These are phyloP conservation scores for Echium plantagineum DNA, from an alignment of 257 asterid genomes.

Conservation along the genomic window DNA sequence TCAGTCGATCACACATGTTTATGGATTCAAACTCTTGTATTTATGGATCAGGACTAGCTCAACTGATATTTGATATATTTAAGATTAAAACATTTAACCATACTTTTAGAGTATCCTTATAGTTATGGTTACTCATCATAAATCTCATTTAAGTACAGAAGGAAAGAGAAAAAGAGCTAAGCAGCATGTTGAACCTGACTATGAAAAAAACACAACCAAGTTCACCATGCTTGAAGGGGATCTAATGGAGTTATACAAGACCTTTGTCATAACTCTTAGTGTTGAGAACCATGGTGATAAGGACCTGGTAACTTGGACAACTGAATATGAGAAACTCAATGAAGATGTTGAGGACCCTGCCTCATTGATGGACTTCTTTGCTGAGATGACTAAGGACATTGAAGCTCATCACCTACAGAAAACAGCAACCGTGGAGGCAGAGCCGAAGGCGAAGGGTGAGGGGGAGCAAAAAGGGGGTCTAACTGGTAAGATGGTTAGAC, in stretches of 20 bases:
- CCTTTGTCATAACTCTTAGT: not conserved
- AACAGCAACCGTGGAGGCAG: too few species aligned
- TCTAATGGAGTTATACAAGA: constrained; percentile 1
- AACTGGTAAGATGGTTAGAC: constrained; percentile 1
- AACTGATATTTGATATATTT: too few species aligned
- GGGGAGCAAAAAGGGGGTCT: not conserved
- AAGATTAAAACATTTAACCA: too few species aligned
- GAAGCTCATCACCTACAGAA: not conserved
- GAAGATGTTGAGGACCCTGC: not conserved
- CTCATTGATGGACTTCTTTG: not conserved
- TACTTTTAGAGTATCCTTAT: not conserved
- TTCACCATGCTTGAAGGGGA: not conserved
- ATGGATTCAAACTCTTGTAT: too few species aligned
- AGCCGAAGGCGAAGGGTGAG: too few species aligned
- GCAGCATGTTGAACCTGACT: not conserved
- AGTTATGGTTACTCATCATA: not conserved
- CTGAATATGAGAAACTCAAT: constrained; percentile 5
- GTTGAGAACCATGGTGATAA: not conserved
- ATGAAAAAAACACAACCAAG: constrained; percentile 1
- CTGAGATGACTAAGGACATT: constrained; percentile 1
- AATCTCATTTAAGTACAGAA: not conserved
- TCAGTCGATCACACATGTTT: too few species aligned
- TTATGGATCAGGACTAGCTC: too few species aligned
- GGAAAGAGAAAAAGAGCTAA: not conserved
- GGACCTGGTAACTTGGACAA: constrained; percentile 4